phyloP scores from a whole-genome alignment of 768 basidiomycete genomes.

The Thelephora ganbajun region DNA sequence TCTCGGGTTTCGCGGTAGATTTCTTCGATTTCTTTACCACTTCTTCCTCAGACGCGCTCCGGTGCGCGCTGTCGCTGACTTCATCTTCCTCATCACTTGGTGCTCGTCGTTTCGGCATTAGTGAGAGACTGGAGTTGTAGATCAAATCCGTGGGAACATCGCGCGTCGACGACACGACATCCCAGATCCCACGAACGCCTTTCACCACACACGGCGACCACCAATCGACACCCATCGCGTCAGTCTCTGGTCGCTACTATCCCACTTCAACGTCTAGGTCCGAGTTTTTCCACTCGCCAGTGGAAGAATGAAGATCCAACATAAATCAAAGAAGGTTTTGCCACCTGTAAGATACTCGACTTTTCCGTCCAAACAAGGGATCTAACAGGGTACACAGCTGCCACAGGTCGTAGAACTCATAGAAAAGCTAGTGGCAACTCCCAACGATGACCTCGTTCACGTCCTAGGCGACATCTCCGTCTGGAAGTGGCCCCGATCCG shows the following conservation, averaged over 20 bases:
- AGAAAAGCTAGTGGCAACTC: conserved; percentile 45
- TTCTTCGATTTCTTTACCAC: conserved; percentile 1
- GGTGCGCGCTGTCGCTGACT: neutral
- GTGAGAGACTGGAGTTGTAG: neutral
- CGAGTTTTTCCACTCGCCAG: conserved; percentile 22
- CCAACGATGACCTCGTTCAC: conserved; percentile 57
- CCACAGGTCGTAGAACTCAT: conserved; percentile 76
- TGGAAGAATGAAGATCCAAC: conserved; percentile 79
- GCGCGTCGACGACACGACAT: neutral
- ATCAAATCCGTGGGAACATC: neutral
- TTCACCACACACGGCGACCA: neutral
- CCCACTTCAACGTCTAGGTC: conserved; percentile 3
- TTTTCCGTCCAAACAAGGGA: conserved; percentile 9
- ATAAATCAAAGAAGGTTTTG: conserved; percentile 70
- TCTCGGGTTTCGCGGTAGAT: neutral
- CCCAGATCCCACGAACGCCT: neutral
- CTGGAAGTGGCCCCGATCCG: conserved; percentile 95
- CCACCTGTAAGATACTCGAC: conserved; percentile 45
- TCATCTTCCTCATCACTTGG: conserved; percentile 9
- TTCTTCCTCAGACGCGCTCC: neutral
- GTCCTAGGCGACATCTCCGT: conserved; percentile 54
- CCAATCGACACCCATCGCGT: neutral
- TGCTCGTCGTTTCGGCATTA: conserved; percentile 10
- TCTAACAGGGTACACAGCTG: conserved; percentile 32
- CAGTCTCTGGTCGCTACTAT: conserved; percentile 2